Evolutionary conservation across 139 green algal genomes (phyloP), one percentile per base, ranked within the genome.

Genomic region (Monoraphidium neglectum): DNA sequence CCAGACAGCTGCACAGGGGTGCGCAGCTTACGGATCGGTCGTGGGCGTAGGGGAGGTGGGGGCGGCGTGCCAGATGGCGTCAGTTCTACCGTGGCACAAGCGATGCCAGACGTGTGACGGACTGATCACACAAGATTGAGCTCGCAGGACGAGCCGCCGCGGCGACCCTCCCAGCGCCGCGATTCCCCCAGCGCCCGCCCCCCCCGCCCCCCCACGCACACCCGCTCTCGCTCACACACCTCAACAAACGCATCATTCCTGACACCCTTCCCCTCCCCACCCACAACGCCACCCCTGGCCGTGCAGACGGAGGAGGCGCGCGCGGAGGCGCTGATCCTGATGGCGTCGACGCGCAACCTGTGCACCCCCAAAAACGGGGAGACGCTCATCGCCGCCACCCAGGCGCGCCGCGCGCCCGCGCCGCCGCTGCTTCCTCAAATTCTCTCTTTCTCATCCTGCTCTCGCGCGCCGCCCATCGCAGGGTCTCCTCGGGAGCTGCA

Each of bases 341-440:
- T 99, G 94, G 92, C 95, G 54, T 91, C 94, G 24, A 86, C 89
- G 36, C 67, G 87, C 84, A 99, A 99, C 90, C 89, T 99, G 77
- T 91, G 85, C 79, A 98, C 94, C 3, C 96, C 96, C 66, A 99
- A 99, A 88, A 98, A 94, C 78, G 96, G 96, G 15, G 95, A 99
- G 82, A 93, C 98, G 78, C 86, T 99, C 32, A 88, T 99, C 54
- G 84, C 89, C 3, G 93, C 96, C 26, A 99, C 94, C 4, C 95
- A 98, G 90, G 88, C 83, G 59, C 3, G 68, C 0, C 1, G 43
- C 33, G 33, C 61, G 56, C 30, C 70, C 1, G 8, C 54, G 15
- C 46, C 40, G 30, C 47, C n/a, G 33, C 3, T n/a, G 49, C 49
- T 57, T 21, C 1, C 49, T 16, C 16, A 1, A 1, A 21, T 16